A percentile compares a stretch with the other conserved stretches of the same genome.
These are phyloP conservation scores for Lodderomyces orthopsilosis DNA, from an alignment of 1,139 yeast genomes.

Conservation along the genomic window DNA sequence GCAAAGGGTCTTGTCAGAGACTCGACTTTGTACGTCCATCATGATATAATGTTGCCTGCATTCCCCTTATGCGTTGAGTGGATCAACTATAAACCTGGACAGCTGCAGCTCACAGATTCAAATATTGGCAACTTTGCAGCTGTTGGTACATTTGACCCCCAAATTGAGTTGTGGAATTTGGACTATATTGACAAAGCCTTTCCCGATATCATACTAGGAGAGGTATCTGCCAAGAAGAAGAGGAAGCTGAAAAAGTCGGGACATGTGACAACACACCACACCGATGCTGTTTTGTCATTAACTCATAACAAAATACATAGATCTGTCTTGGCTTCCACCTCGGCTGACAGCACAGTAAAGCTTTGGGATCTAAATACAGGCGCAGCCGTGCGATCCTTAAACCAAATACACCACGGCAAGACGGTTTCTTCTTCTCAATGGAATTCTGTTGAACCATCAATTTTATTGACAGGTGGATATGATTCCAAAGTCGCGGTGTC, in stretches of 20 bases:
- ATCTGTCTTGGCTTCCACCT: conserved; percentile 86
- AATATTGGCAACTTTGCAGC: conserved; percentile 90
- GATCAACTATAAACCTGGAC: conserved; percentile 71
- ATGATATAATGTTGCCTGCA: conserved; percentile 94
- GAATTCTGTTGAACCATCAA: conserved; percentile 76
- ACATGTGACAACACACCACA: conserved; percentile 78
- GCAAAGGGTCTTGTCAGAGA: conserved; percentile 71
- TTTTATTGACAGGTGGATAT: conserved; percentile 88
- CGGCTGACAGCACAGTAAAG: conserved; percentile 93
- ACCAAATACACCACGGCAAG: conserved; percentile 56
- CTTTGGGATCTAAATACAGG: conserved; percentile 87
- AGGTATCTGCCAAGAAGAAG: conserved; percentile 50
- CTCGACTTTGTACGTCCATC: conserved; percentile 84
- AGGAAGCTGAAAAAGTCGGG: conserved; percentile 47
- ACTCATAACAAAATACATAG: conserved; percentile 81
- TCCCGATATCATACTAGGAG: conserved; percentile 92
- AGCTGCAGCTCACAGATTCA: conserved; percentile 23
- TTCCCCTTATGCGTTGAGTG: conserved; percentile 97
- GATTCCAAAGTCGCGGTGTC: conserved; percentile 76
- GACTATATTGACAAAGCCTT: conserved; percentile 91
- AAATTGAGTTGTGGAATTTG: conserved; percentile 94
- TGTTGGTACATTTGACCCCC: conserved; percentile 95
- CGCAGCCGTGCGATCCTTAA: conserved; percentile 69
- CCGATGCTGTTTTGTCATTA: conserved; percentile 88
- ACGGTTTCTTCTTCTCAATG: conserved; percentile 87